Base-by-base conservation (phyloP, 345 rosid species). In the Geranium rotundifolium region DNA sequence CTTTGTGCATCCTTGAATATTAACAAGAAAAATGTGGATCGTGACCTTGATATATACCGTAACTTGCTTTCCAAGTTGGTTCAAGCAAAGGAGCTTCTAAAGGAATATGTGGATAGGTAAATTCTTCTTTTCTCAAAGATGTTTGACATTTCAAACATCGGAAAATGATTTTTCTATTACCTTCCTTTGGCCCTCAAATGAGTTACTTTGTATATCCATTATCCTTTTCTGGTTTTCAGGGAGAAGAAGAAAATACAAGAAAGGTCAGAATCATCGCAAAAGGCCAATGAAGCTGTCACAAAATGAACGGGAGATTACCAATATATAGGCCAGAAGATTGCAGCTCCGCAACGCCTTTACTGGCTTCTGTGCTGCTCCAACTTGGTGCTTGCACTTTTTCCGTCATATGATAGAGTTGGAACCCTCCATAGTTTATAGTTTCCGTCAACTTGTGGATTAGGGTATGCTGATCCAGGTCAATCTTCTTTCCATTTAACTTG, bases 41-140 rank as follows among this genome's bases (percentile, higher is more conserved):
- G 99, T 29, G 97, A 93, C 78, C 95, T 93, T 9, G 99, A 90
- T 72, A 97, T 93, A 58, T 93, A 93, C 69, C 96, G 97, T 63
- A 88, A 88, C 79, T 77, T 93, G 67, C 91, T 93, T 20, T 83
- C 95, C 52, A 93, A 93, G 74, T 80, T 93, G 83, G 97, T 93
- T 75, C 99, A 93, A 76, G 96, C 99, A 17, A 93, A 90, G 74
- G 99, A 93, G 75, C 73, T 93, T 71, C 89, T 90, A 12, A 93
- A 75, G 85, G 99, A 93, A 78, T 93, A 88, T 74, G 79, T 93
- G 41, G 92, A 77, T 20, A 89, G 99, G 99, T 93, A 83, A 67
- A 41, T 5, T 5, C 50, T 41, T 41, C 9, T 41, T 41, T 41
- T 41, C 10, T 12, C 50, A 41, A 41, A 41, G 10, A 41, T 41